These are phyloP conservation scores for Ministeria vibrans DNA, from an alignment of 78 protist species.

Conservation along the genomic window DNA sequence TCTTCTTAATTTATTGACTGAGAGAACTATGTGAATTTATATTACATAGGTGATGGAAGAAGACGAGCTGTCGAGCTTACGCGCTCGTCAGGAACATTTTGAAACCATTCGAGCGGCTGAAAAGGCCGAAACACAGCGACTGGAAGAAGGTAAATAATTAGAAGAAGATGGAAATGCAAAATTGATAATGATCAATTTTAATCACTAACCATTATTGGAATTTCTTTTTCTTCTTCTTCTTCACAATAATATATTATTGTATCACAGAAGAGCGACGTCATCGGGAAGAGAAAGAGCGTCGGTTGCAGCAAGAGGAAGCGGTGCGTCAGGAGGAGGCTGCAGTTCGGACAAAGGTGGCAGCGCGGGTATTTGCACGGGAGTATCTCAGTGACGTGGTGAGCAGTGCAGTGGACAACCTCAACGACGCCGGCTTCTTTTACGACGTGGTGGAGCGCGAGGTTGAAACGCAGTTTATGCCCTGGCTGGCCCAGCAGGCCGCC, in stretches of 20 bases:
- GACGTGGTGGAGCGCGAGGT: conserved; percentile 52
- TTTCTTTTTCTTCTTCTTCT: too few relatives aligned
- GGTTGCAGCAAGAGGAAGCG: conserved; percentile 25
- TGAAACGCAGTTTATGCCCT: conserved; percentile 51
- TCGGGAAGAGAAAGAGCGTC: conserved; percentile 63
- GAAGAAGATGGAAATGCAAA: too few relatives aligned
- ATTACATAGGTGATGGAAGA: conserved; percentile 83
- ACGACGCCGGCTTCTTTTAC: conserved; percentile 53
- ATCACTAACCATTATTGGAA: too few relatives aligned
- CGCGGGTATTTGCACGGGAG: conserved; percentile 34
- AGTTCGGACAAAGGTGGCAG: conserved; percentile 32
- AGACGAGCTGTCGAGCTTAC: conserved; percentile 68
- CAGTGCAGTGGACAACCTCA: conserved; percentile 34
- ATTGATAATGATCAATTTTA: too few relatives aligned
- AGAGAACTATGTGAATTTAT: too few relatives aligned
- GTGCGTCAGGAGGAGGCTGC: conserved; percentile 1
- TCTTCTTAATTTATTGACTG: too few relatives aligned
- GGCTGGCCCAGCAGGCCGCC: conserved; percentile 40
- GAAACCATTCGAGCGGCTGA: conserved; percentile 52
- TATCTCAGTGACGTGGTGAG: conserved; percentile 27
- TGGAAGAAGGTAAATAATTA: too few relatives aligned
- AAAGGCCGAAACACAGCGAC: conserved; percentile 59
- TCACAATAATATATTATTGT: too few relatives aligned
- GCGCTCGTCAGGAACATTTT: conserved; percentile 46
- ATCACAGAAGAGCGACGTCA: conserved; percentile 63